Conservation (phyloP, 768 basidiomycete genomes). For the Tricholoma matsutake region DNA sequence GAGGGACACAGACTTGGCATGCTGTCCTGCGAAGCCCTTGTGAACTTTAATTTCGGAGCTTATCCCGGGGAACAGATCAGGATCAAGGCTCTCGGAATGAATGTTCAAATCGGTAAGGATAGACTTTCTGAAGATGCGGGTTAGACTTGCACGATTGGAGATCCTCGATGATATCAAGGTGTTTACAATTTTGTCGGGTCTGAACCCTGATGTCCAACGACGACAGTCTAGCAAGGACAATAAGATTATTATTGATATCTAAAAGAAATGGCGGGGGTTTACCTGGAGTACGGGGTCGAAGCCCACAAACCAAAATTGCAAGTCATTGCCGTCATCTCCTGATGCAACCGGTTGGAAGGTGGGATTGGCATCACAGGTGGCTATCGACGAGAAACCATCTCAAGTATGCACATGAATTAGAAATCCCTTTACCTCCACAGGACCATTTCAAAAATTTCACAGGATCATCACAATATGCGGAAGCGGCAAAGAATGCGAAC, state of each 20-base stretch:
- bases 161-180: too few species aligned
- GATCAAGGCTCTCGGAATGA: constrained; percentile 28
- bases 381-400: constrained; percentile 24
- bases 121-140: constrained; percentile 15
- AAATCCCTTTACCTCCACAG: constrained; percentile 40
- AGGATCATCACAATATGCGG: constrained; percentile 49
- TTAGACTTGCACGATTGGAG: neutral
- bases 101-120: constrained; percentile 43
- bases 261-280: neutral
- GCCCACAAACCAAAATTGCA: constrained; percentile 42
- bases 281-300: constrained; percentile 20
- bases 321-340: constrained; percentile 43
- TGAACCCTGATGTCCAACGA: constrained; percentile 19
- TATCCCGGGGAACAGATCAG: constrained; percentile 49
- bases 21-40: constrained; percentile 44
- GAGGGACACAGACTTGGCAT: constrained; percentile 36
- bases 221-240: constrained; percentile 11
- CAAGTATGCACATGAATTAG: neutral
- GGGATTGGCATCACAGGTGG: constrained; percentile 45
- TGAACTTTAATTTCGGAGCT: constrained; percentile 42
- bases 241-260: neutral
- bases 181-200: constrained; percentile 27
- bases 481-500: constrained; percentile 48
- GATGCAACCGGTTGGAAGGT: constrained; percentile 41
- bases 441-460: constrained; percentile 43